Evolutionary conservation across 2,329 filamentous ascomycete species (phyloP).

Genomic region (Aureobasidium sp.): DNA sequence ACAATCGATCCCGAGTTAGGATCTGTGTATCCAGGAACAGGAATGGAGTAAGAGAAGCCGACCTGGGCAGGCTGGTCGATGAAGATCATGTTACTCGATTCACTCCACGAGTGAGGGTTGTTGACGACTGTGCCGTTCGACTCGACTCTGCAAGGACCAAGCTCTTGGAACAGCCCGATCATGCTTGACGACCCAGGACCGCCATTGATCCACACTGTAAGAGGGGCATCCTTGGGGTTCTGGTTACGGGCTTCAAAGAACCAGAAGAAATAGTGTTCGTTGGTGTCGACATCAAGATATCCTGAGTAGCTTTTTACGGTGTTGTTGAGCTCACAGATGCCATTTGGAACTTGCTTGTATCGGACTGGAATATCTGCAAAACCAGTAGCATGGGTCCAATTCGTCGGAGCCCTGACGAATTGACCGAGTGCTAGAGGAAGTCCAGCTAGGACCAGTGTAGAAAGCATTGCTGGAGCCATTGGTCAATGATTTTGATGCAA

Average conservation of each 20-base stretch:
- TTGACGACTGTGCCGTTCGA: conserved; percentile 42
- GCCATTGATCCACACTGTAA: conserved; percentile 56
- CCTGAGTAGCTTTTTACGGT: conserved; percentile 51
- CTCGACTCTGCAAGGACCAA: conserved; percentile 49
- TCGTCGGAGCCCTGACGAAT: conserved; percentile 40
- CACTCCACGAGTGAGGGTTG: conserved; percentile 59
- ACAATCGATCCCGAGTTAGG: conserved; percentile 32
- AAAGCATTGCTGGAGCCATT: not conserved
- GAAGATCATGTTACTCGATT: conserved; percentile 61
- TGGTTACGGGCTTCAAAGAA: conserved; percentile 49
- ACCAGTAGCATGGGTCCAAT: conserved; percentile 38
- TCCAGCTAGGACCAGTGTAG: not conserved
- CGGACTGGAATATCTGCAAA: conserved; percentile 47
- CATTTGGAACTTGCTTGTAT: conserved; percentile 50
- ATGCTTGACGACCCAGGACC: conserved; percentile 54
- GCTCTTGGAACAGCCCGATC: conserved; percentile 48
- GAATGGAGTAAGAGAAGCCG: conserved; percentile 50
- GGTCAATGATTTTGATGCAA: not conserved
- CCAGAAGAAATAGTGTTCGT: conserved; percentile 52
- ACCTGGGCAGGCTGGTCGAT: conserved; percentile 60
- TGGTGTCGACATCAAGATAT: conserved; percentile 46
- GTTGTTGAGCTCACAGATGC: conserved; percentile 51
- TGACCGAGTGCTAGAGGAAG: conserved; percentile 27
- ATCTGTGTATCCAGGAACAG: conserved; percentile 37
- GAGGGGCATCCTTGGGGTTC: conserved; percentile 46